These are phyloP conservation scores for Pelargonium nanum DNA, from an alignment of 345 rosid genomes.

Conservation along the genomic window DNA sequence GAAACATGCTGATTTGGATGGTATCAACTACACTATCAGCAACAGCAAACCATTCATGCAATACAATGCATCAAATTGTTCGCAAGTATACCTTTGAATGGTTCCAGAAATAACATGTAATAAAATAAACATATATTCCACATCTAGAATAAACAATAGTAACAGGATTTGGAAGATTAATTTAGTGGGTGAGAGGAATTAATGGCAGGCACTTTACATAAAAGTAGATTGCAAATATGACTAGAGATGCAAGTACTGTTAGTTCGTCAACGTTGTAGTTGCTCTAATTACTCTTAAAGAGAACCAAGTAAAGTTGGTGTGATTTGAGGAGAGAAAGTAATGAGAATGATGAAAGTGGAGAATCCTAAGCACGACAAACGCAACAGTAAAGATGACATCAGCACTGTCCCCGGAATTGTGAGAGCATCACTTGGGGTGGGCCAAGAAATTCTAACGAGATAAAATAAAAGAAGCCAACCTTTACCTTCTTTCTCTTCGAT, in stretches of 20 bases:
- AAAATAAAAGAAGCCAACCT: conserved; percentile 7
- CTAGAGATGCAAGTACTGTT: conserved; percentile 11
- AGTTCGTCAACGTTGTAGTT: conserved; percentile 19
- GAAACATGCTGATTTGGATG: background rate
- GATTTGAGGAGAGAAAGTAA: conserved; percentile 21
- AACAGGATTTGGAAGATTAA: background rate
- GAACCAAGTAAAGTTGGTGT: conserved; percentile 23
- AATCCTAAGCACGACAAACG: conserved; percentile 44
- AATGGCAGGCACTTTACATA: conserved; percentile 12
- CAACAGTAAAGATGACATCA: conserved; percentile 31
- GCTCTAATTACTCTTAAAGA: conserved; percentile 12
- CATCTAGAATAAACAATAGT: background rate
- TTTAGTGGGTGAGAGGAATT: conserved; percentile 10
- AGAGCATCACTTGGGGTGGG: conserved; percentile 35
- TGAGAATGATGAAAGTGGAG: conserved; percentile 32
- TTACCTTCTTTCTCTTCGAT: conserved; percentile 6
- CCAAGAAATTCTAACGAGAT: conserved; percentile 9
- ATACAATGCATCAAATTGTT: background rate
- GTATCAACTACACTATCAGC: background rate
- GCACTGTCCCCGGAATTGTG: conserved; percentile 33
- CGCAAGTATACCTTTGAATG: background rate
- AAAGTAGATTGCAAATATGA: conserved; percentile 17
- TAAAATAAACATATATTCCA: background rate
- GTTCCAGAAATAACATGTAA: background rate
- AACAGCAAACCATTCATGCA: background rate